Evolutionary conservation across 73 alveolate genomes (phyloP).

Genomic region (Breviolum minutum): DNA sequence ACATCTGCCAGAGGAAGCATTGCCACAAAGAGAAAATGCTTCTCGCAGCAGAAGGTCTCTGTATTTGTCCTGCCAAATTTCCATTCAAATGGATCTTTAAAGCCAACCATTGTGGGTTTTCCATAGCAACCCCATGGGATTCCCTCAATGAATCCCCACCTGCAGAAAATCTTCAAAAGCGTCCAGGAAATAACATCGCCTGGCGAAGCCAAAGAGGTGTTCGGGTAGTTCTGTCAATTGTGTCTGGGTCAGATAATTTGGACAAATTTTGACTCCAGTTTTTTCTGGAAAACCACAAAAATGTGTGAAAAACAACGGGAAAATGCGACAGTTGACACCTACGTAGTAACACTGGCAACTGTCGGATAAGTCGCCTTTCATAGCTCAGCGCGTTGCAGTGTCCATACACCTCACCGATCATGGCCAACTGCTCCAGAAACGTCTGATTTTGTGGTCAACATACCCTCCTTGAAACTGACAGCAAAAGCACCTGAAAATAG

Average conservation of each 20-base stretch:
- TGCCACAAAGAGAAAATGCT: background rate
- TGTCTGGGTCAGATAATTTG: background rate
- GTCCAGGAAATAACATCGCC: conserved; percentile 65
- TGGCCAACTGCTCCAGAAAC: background rate
- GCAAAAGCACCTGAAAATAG: background rate
- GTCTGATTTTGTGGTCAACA: background rate
- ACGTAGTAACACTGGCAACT: too few species aligned
- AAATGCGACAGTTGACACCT: background rate
- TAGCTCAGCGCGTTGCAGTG: conserved; percentile 8
- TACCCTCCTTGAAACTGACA: too few species aligned
- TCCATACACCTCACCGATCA: conserved; percentile 14
- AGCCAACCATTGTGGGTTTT: background rate
- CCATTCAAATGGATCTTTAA: background rate
- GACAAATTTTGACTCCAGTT: background rate
- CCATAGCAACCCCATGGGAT: too few species aligned
- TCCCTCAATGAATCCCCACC: background rate
- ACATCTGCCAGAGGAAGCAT: background rate
- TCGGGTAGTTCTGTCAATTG: background rate
- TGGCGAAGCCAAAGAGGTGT: background rate
- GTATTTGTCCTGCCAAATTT: conserved; percentile 5
- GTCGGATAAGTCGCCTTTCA: background rate
- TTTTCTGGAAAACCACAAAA: background rate
- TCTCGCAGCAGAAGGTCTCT: background rate
- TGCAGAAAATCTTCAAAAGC: conserved; percentile 47
- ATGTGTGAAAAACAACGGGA: background rate